A percentile compares a stretch with the other conserved stretches of the same genome.
phyloP scores from a whole-genome alignment of 352 stramenopile genomes.

The Phytophthora europaea region DNA sequence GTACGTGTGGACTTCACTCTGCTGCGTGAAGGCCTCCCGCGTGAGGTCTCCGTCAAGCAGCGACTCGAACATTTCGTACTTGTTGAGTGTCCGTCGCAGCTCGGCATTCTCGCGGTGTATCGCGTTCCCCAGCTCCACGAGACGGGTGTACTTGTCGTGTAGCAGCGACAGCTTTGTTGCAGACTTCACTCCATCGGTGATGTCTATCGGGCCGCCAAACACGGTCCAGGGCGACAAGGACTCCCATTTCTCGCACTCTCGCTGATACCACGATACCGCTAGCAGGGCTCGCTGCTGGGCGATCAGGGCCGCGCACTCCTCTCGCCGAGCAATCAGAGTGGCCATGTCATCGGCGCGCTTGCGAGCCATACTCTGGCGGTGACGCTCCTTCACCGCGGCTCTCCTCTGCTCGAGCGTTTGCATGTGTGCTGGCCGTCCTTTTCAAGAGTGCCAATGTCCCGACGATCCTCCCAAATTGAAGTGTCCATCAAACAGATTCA shows the following conservation, averaged over 20 bases:
- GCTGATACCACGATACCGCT: slow-evolving; percentile 11
- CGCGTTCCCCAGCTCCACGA: slow-evolving; percentile 30
- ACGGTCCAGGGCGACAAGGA: slow-evolving; percentile 1
- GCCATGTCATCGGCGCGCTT: slow-evolving; percentile 14
- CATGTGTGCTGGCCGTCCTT: slow-evolving; percentile 7
- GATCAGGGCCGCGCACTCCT: slow-evolving; percentile 12
- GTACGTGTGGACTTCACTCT: background rate
- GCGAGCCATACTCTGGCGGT: slow-evolving; percentile 25
- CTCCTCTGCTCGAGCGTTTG: slow-evolving; percentile 15
- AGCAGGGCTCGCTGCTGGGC: slow-evolving; percentile 10
- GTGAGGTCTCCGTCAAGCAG: slow-evolving; percentile 25
- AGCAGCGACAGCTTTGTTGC: background rate
- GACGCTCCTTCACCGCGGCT: slow-evolving; percentile 11
- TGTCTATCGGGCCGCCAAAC: background rate
- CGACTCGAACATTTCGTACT: slow-evolving; percentile 37
- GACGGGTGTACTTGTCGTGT: slow-evolving; percentile 8
- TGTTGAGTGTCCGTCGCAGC: slow-evolving; percentile 18
- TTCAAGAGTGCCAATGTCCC: slow-evolving; percentile 10
- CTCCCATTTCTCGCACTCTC: background rate
- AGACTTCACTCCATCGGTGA: background rate
- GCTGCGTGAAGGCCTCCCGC: background rate
- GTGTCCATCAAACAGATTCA: background rate
- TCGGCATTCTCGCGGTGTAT: slow-evolving; percentile 25
- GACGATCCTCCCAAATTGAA: background rate
- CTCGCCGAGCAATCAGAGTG: slow-evolving; percentile 1